Evolutionary conservation across 1,139 yeast genomes (phyloP), one percentile per base, ranked within the genome.

Genomic region (Pichia terricola): DNA sequence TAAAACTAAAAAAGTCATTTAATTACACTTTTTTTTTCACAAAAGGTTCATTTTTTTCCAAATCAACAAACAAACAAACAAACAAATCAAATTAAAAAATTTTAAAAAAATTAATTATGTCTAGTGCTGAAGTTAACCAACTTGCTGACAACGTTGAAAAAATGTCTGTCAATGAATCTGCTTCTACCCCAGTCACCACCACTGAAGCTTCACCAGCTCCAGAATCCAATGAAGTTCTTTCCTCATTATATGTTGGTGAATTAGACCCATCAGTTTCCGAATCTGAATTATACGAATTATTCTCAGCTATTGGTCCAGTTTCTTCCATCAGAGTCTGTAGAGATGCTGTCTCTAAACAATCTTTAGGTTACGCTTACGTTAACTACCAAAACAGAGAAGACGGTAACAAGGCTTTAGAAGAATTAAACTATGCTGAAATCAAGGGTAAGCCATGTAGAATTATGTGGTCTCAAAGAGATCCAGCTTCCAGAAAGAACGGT

Each of bases 401-500:
- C 65, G 98, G 96, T 62, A 91, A 84, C 71, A 81, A 77, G 64
- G 98, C 99, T 54, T 75, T 91, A 66, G 95, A 88, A 65, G 94
- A 88, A 69, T 79, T 94, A 70, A 94, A 91, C 85, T 91, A 91
- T 74, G 71, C 88, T 51, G 81, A 80, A 62, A 81, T 91, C 70
- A 91, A 89, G 70, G 97, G 96, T 63, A 88, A 85, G 64, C 91
- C 96, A 61, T 88, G 97, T 73, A 89, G 99, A 72, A 91, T 91
- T 73, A 94, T 94, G 98, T 89, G 97, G 96, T 88, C 97, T 56
- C 98, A 94, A 76, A 87, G 98, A 73, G 97, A 91, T 68, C 98
- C 98, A 54, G 79, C 96, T 53, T 69, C 82, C 61, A 86, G 98
- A 77, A 87, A 86, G 77, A 83, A 84, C 64, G 97, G 97, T 67